Conservation (phyloP, 108 stramenopile genomes). For the Fragilaria radians region DNA sequence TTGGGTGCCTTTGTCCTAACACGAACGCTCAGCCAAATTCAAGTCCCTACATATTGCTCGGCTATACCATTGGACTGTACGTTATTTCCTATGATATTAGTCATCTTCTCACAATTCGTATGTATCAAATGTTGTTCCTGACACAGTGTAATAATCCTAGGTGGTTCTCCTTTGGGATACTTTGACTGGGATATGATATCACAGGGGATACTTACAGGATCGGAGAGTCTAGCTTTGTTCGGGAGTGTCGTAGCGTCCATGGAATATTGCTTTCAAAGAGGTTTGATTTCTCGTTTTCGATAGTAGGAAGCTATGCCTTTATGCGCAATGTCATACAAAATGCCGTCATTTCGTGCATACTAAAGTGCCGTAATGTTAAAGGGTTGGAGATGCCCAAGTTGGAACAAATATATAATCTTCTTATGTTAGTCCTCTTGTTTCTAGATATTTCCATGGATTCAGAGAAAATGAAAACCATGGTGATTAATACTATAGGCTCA, state of each 20-base stretch:
- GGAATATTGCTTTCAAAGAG: constrained; percentile 39
- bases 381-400: no score
- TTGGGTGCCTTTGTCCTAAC: constrained; percentile 69
- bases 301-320: no score
- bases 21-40: constrained; percentile 46
- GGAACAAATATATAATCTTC: no score
- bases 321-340: no score
- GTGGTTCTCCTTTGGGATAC: constrained; percentile 65
- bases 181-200: constrained; percentile 65
- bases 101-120: background rate
- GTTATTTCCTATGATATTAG: constrained; percentile 7
- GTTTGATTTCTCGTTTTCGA: constrained; percentile 45
- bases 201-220: constrained; percentile 48
- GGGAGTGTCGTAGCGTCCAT: constrained; percentile 59
- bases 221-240: constrained; percentile 59
- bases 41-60: constrained; percentile 45
- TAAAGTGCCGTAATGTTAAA: no score
- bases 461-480: no score
- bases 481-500: no score
- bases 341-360: no score
- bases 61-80: constrained; percentile 58
- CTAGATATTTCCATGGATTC: no score
- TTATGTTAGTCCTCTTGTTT: no score
- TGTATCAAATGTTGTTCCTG: background rate
- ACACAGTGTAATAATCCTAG: constrained; percentile 2